A percentile compares a stretch with the other conserved stretches of the same genome.
Evolutionary conservation across 2,329 filamentous ascomycete species (phyloP).

Genomic region (Teratosphaeria destructans): DNA sequence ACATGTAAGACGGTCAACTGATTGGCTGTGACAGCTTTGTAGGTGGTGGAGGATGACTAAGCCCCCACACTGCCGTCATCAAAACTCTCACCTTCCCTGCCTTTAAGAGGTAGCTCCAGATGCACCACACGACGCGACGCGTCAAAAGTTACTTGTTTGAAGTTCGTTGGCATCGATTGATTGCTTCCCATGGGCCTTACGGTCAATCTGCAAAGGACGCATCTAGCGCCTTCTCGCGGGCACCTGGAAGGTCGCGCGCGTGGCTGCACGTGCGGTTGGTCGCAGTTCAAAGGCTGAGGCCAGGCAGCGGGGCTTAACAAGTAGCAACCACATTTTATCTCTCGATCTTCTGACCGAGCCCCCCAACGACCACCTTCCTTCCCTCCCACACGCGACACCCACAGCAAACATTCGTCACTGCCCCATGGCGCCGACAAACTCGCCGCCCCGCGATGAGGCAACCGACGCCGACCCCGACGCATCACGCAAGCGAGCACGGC

Average conservation of each 20-base stretch:
- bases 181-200: neutral
- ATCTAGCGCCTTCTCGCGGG: neutral
- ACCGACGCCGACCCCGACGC: constrained; percentile 35
- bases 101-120: neutral
- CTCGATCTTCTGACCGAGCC: neutral
- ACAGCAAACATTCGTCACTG: neutral
- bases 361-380: neutral
- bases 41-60: neutral
- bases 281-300: neutral
- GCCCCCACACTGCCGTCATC: neutral
- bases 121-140: neutral
- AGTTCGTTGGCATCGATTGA: neutral
- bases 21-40: neutral
- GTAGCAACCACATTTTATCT: neutral
- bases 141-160: neutral
- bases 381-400: neutral
- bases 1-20: neutral
- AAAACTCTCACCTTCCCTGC: neutral
- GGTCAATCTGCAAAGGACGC: neutral
- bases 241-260: neutral
- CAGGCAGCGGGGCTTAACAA: neutral
- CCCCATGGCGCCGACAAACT: constrained; percentile 26
- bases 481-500: constrained; percentile 36
- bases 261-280: neutral
- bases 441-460: constrained; percentile 29